Conservation (phyloP, 2,329 filamentous ascomycete genomes). For the Aspergillus arachidicola region DNA sequence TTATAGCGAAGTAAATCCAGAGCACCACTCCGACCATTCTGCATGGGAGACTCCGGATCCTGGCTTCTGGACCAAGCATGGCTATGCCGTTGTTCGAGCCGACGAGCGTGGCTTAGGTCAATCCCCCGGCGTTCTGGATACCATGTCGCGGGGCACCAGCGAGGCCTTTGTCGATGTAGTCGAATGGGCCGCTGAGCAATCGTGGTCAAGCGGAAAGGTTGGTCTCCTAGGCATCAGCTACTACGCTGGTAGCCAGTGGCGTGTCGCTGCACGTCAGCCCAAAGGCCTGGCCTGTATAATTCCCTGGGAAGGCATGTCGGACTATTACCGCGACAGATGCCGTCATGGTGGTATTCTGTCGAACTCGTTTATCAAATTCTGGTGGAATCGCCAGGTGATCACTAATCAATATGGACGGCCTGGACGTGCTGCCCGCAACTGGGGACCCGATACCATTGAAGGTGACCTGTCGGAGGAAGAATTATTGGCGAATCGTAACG, state of each 20-base stretch:
- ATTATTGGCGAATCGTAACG: constrained; percentile 39
- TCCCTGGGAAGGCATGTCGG: constrained; percentile 60
- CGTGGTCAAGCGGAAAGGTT: constrained; percentile 55
- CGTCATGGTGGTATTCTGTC: constrained; percentile 65
- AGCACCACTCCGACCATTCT: constrained; percentile 57
- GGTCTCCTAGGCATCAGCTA: constrained; percentile 56
- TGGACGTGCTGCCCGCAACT: constrained; percentile 53
- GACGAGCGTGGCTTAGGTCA: constrained; percentile 58
- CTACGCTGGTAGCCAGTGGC: constrained; percentile 58
- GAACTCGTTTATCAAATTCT: constrained; percentile 62
- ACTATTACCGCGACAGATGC: constrained; percentile 61
- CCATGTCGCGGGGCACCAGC: constrained; percentile 56
- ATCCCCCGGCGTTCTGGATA: constrained; percentile 55
- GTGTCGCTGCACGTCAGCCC: constrained; percentile 55
- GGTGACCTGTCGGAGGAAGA: constrained; percentile 41
- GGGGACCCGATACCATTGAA: constrained; percentile 52
- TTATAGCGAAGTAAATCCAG: constrained; percentile 56
- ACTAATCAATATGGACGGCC: constrained; percentile 68
- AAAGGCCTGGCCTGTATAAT: constrained; percentile 56
- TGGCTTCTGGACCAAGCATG: constrained; percentile 57
- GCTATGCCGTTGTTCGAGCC: constrained; percentile 59
- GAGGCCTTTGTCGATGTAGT: constrained; percentile 56
- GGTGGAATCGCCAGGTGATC: constrained; percentile 69
- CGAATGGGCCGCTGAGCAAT: constrained; percentile 55
- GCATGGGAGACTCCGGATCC: constrained; percentile 64